These are phyloP conservation scores for Monosporozyma servazzii DNA, from an alignment of 805 yeast species.

Conservation along the genomic window DNA sequence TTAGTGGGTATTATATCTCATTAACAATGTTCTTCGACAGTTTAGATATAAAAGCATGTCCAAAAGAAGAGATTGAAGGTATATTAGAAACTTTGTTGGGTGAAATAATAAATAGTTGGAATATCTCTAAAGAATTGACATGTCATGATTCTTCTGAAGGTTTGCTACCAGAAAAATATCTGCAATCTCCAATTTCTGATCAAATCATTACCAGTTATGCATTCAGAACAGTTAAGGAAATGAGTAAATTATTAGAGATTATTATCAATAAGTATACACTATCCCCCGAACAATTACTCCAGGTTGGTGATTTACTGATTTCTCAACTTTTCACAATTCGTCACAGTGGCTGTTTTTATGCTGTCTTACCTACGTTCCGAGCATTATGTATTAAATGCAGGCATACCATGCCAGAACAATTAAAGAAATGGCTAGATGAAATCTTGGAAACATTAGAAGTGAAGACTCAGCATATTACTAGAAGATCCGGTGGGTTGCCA, in stretches of 20 bases:
- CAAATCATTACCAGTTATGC: constrained; percentile 54
- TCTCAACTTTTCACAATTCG: constrained; percentile 64
- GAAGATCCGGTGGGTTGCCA: constrained; percentile 92
- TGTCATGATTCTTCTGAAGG: constrained; percentile 69
- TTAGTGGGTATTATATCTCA: constrained; percentile 66
- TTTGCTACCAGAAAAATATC: constrained; percentile 40
- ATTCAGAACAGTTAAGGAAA: constrained; percentile 79
- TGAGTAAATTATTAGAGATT: constrained; percentile 44
- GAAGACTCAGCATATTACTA: constrained; percentile 61
- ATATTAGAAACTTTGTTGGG: constrained; percentile 3
- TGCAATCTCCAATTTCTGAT: constrained; percentile 31
- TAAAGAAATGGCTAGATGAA: constrained; percentile 50
- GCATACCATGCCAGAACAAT: constrained; percentile 31
- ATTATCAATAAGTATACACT: constrained; percentile 33
- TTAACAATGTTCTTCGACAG: constrained; percentile 38
- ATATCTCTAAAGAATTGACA: constrained; percentile 35
- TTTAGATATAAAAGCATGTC: not conserved
- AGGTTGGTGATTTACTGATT: constrained; percentile 46
- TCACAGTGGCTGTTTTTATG: constrained; percentile 87
- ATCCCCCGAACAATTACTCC: constrained; percentile 15
- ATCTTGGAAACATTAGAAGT: constrained; percentile 44
- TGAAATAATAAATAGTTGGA: constrained; percentile 28
- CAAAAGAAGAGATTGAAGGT: not conserved
- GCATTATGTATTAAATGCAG: constrained; percentile 54
- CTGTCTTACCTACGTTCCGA: constrained; percentile 74